Base-by-base conservation (phyloP, 1,284 basidiomycete genomes). In the Calocybe gambosa region DNA sequence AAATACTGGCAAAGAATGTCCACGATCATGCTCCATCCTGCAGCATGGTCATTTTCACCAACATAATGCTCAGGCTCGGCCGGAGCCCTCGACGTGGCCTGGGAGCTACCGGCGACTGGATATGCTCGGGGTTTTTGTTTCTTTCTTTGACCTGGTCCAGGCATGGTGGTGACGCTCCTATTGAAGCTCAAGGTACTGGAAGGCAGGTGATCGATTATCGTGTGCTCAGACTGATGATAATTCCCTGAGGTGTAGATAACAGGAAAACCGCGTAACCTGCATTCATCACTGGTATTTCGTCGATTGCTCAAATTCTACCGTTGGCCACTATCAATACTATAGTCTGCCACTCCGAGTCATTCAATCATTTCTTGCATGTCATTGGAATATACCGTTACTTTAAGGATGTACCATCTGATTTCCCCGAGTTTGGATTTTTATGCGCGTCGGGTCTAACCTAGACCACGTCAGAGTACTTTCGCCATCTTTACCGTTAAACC, bases 1-100 rank as follows among this genome's bases (percentile, higher is more conserved):
- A 80, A 74, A 48, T 67, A 58, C 1, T 63, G 58, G 52, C 78
- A 81, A 0, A 82, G 61, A 6, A 73, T 59, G n/a, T 67, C 56
- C 7, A 75, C 72, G 18, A 75, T 62, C 0, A 57, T 51, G 41
- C 64, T 62, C 80, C 79, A 83, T 7, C 67, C 69, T n/a, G 68
- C 65, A 0, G 72, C 67, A 47, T 68, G 62, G 46, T 75, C 72
- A 44, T 79, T 70, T 36, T 75, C 70, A 25, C 66, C 62, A 12
- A 73, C 48, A 45, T 61, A 64, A 8, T 59, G 50, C 33, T 60
- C 57, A 15, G 52, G 29, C 21, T 23, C 21, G 21, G 21, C 3
- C 7, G 7, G 21, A 23, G 21, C 7, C 7, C 21, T 23, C 3
- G 45, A 23, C 7, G 18, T 15, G 8, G 36, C 19, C 15, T 16